These are phyloP conservation scores for Suhomyces canberraensis DNA, from an alignment of 805 yeast genomes.

Conservation along the genomic window DNA sequence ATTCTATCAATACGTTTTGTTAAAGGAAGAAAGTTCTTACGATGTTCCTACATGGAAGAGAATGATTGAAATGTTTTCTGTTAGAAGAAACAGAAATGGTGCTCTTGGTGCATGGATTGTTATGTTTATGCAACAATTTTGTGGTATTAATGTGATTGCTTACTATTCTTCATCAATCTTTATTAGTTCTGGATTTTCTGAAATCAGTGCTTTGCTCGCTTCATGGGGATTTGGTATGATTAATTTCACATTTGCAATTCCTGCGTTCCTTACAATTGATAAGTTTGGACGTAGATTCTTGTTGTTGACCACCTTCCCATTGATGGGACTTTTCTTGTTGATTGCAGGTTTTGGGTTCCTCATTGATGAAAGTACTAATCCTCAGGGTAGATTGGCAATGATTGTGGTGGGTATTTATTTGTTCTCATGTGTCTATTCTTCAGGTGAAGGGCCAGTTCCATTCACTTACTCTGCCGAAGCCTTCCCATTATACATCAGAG, in stretches of 20 bases:
- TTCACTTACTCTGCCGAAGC: slow-evolving; percentile 87
- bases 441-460: slow-evolving; percentile 89
- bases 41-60: slow-evolving; percentile 42
- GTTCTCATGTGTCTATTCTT: slow-evolving; percentile 69
- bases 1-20: slow-evolving; percentile 54
- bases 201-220: slow-evolving; percentile 64
- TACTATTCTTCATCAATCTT: slow-evolving; percentile 80
- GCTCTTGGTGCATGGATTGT: slow-evolving; percentile 76
- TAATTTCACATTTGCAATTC: slow-evolving; percentile 79
- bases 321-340: slow-evolving; percentile 56
- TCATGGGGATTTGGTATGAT: slow-evolving; percentile 86
- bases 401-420: slow-evolving; percentile 73
- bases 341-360: slow-evolving; percentile 71
- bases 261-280: slow-evolving; percentile 79
- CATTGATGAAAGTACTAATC: slow-evolving; percentile 45
- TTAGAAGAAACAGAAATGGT: slow-evolving; percentile 82
- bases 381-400: slow-evolving; percentile 59
- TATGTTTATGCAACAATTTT: slow-evolving; percentile 88
- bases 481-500: slow-evolving; percentile 75
- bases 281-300: slow-evolving; percentile 68
- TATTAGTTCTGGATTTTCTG: slow-evolving; percentile 60
- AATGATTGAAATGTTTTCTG: slow-evolving; percentile 56
- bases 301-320: slow-evolving; percentile 57
- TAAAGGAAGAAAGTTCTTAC: slow-evolving; percentile 59
- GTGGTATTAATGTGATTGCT: slow-evolving; percentile 87